phyloP scores from a whole-genome alignment of 1,284 basidiomycete genomes.

The Agroathelia rolfsii region DNA sequence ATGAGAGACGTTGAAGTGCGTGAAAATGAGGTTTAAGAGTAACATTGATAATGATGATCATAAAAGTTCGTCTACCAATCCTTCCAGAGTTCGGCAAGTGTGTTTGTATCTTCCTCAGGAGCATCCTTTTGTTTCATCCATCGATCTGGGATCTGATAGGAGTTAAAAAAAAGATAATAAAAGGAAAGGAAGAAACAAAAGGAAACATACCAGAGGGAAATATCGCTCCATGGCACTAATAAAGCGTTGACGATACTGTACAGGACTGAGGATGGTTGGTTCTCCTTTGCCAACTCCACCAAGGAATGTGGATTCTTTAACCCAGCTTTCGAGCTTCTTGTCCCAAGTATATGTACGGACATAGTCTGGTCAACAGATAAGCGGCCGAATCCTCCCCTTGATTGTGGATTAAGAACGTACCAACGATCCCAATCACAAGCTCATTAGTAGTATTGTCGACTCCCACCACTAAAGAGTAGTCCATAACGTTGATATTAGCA shows the following conservation, averaged over 20 bases:
- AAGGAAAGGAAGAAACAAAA: slow-evolving; percentile 7
- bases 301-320: slow-evolving; percentile 88
- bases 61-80: slow-evolving; percentile 44
- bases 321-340: slow-evolving; percentile 96
- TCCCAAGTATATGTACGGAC: slow-evolving; percentile 96
- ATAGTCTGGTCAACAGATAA: slow-evolving; percentile 49
- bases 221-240: slow-evolving; percentile 89
- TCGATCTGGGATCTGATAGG: slow-evolving; percentile 64
- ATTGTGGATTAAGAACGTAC: no score
- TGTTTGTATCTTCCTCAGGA: slow-evolving; percentile 62
- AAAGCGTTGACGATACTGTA: slow-evolving; percentile 82
- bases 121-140: slow-evolving; percentile 80
- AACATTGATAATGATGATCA: no score
- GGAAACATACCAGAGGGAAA: slow-evolving; percentile 64
- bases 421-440: slow-evolving; percentile 93
- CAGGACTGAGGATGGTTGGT: slow-evolving; percentile 86
- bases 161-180: slow-evolving; percentile 7
- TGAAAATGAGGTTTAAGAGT: no score
- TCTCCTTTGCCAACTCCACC: slow-evolving; percentile 76
- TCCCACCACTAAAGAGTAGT: slow-evolving; percentile 95
- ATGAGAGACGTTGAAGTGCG: no score
- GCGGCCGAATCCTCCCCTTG: no score
- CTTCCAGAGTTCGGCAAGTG: slow-evolving; percentile 38
- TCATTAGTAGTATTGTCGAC: slow-evolving; percentile 79
- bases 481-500: slow-evolving; percentile 96